Evolutionary conservation across 768 basidiomycete genomes (phyloP).

Genomic region (Royoungia palumana): DNA sequence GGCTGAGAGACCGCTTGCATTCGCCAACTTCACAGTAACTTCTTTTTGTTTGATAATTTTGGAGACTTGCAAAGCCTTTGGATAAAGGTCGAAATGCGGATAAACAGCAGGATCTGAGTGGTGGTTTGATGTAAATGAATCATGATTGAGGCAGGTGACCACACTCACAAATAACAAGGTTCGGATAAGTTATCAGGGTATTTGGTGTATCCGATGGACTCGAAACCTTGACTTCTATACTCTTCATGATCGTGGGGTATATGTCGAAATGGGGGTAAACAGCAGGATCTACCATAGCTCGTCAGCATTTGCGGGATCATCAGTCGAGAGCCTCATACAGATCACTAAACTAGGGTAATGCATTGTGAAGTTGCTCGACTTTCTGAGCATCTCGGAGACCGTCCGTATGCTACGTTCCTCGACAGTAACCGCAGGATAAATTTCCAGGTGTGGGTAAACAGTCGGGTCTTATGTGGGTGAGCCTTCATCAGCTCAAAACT

Average conservation of each 20-base stretch:
- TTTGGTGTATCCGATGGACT: neutral
- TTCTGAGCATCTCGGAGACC: neutral
- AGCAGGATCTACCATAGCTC: constrained; percentile 30
- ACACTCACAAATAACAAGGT: constrained; percentile 18
- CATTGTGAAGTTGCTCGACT: constrained; percentile 1
- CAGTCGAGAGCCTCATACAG: constrained; percentile 25
- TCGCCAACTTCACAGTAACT: constrained; percentile 2
- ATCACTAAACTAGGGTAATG: constrained; percentile 36
- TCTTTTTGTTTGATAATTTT: constrained; percentile 56
- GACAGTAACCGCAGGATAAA: constrained; percentile 35
- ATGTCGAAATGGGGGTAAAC: constrained; percentile 42
- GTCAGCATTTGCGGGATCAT: constrained; percentile 6
- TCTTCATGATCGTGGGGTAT: constrained; percentile 29
- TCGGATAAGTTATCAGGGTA: constrained; percentile 6
- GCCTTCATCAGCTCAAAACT: neutral
- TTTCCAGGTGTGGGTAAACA: constrained; percentile 39
- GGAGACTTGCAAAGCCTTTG: constrained; percentile 27
- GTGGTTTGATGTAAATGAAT: neutral
- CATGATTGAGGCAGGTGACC: neutral
- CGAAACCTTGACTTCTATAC: neutral
- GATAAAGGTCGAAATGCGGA: constrained; percentile 42
- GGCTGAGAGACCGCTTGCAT: constrained; percentile 4
- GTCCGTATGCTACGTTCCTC: constrained; percentile 1
- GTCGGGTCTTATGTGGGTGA: constrained; percentile 33
- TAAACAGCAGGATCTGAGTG: constrained; percentile 38